Evolutionary conservation across 805 yeast genomes (phyloP).

Genomic region (Starmerella scarabaei): DNA sequence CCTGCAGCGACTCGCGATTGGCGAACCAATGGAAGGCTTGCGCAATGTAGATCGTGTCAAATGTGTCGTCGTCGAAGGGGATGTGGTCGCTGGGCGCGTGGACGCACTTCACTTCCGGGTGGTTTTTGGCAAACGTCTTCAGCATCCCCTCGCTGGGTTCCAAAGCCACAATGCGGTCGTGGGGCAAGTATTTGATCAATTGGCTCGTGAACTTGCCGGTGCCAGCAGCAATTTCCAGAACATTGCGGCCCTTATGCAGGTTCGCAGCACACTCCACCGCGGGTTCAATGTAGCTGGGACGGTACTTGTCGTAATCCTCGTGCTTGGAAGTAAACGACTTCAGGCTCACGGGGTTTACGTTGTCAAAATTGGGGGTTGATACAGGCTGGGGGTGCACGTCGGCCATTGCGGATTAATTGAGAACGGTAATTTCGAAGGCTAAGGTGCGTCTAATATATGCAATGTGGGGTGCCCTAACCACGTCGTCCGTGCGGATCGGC

Average conservation of each 20-base stretch:
- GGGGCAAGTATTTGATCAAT: conserved; percentile 32
- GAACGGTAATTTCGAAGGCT: too few relatives aligned
- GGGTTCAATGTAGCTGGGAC: conserved; percentile 37
- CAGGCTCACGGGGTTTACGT: conserved; percentile 31
- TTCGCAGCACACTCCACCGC: conserved; percentile 33
- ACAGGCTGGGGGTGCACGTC: background rate
- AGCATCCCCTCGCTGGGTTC: conserved; percentile 52
- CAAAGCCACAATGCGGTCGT: conserved; percentile 32
- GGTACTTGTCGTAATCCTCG: conserved; percentile 36
- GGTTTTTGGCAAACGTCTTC: conserved; percentile 33
- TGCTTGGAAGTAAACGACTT: conserved; percentile 43
- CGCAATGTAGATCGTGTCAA: conserved; percentile 42
- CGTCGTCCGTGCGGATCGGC: too few relatives aligned
- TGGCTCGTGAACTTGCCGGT: conserved; percentile 50
- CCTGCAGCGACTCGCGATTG: conserved; percentile 36
- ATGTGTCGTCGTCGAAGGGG: conserved; percentile 34
- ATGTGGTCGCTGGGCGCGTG: conserved; percentile 36
- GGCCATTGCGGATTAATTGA: too few relatives aligned
- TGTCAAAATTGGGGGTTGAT: background rate
- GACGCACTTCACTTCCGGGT: conserved; percentile 32
- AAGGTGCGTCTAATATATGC: background rate
- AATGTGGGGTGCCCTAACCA: too few relatives aligned
- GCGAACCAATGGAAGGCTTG: conserved; percentile 61
- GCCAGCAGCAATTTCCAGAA: conserved; percentile 45
- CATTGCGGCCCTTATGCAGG: conserved; percentile 25